These are phyloP conservation scores for Metschnikowia aberdeeniae DNA, from an alignment of 805 yeast species.

Conservation along the genomic window DNA sequence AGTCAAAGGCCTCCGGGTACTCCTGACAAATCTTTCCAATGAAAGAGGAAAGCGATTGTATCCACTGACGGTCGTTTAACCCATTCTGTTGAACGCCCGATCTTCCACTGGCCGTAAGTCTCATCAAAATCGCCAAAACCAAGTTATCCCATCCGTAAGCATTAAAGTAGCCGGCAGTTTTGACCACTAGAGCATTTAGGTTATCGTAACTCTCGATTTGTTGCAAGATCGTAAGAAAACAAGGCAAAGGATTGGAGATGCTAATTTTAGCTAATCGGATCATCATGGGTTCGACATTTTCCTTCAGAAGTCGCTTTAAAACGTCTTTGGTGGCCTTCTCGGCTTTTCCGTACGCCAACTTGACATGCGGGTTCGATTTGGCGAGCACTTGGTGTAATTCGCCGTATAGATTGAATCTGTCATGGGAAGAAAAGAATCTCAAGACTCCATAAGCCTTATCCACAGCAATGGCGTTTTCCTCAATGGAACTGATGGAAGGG, in stretches of 20 bases:
- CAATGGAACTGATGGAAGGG: slow-evolving; percentile 54
- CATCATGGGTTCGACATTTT: slow-evolving; percentile 70
- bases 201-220: slow-evolving; percentile 93
- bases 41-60: slow-evolving; percentile 75
- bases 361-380: slow-evolving; percentile 53
- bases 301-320: slow-evolving; percentile 76
- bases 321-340: slow-evolving; percentile 76
- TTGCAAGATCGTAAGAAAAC: slow-evolving; percentile 63
- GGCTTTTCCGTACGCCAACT: slow-evolving; percentile 58
- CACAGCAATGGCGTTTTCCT: slow-evolving; percentile 54
- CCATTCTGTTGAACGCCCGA: slow-evolving; percentile 72
- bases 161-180: slow-evolving; percentile 71
- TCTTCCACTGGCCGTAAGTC: slow-evolving; percentile 65
- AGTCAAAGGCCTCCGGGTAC: slow-evolving; percentile 50
- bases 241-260: slow-evolving; percentile 73
- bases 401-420: slow-evolving; percentile 74
- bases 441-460: slow-evolving; percentile 58
- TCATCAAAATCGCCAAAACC: slow-evolving; percentile 64
- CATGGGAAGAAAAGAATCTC: slow-evolving; percentile 50
- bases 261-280: slow-evolving; percentile 68
- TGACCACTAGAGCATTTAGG: slow-evolving; percentile 68
- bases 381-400: slow-evolving; percentile 60
- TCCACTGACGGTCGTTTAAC: slow-evolving; percentile 76
- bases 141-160: slow-evolving; percentile 82
- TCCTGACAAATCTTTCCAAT: slow-evolving; percentile 66